Evolutionary conservation across 495 filamentous ascomycete species (phyloP).

Genomic region (Aspergillus egyptiacus): DNA sequence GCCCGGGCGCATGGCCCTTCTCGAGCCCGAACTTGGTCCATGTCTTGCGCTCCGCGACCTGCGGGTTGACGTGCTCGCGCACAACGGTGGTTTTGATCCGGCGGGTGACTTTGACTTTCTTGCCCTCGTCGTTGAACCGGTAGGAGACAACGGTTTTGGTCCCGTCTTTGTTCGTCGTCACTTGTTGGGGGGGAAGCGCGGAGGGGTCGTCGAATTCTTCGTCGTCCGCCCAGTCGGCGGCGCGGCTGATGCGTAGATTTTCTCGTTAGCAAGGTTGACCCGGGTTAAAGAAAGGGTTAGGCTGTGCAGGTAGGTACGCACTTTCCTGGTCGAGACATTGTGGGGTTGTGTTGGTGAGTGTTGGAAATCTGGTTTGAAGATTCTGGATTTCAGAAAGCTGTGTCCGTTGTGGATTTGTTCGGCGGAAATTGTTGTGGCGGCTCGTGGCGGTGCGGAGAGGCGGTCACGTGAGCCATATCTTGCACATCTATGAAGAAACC

Average conservation of each 20-base stretch:
- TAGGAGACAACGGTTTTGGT: constrained; percentile 92
- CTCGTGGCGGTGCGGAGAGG: constrained; percentile 28
- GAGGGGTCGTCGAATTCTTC: constrained; percentile 80
- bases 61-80: constrained; percentile 90
- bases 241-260: too few species aligned
- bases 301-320: constrained; percentile 22
- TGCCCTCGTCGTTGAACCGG: constrained; percentile 84
- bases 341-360: constrained; percentile 19
- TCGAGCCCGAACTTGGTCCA: constrained; percentile 94
- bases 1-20: constrained; percentile 60
- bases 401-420: constrained; percentile 49
- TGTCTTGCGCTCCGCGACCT: constrained; percentile 83
- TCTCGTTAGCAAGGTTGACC: too few species aligned
- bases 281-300: background rate
- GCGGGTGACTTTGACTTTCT: constrained; percentile 93
- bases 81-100: constrained; percentile 84
- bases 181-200: constrained; percentile 75
- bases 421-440: constrained; percentile 37
- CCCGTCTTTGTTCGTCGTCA: constrained; percentile 93
- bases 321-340: constrained; percentile 46
- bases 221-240: constrained; percentile 95
- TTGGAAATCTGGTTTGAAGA: constrained; percentile 33
- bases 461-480: constrained; percentile 33
- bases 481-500: constrained; percentile 9
- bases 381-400: constrained; percentile 40